Evolutionary conservation across 352 stramenopile species (phyloP).

Genomic region (Phytophthora pinifolia): DNA sequence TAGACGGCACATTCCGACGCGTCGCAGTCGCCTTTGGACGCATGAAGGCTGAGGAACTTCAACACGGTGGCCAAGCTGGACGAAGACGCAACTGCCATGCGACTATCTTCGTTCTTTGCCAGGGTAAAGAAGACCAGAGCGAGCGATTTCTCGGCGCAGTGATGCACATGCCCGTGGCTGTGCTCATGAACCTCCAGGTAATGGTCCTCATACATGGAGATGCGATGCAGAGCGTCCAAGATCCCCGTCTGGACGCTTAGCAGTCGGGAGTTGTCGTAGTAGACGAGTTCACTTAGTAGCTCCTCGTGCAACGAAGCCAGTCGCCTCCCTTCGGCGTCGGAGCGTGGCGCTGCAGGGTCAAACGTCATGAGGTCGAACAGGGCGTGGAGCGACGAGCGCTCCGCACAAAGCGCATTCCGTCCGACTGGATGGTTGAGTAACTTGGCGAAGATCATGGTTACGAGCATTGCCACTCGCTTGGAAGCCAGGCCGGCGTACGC

Average conservation of each 20-base stretch:
- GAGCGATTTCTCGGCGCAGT: slow-evolving; percentile 32
- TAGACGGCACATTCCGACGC: slow-evolving; percentile 36
- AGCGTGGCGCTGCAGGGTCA: background rate
- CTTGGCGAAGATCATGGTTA: slow-evolving; percentile 62
- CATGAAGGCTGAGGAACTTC: slow-evolving; percentile 34
- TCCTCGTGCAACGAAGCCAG: slow-evolving; percentile 38
- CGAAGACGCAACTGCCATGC: slow-evolving; percentile 36
- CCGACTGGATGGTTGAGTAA: slow-evolving; percentile 47
- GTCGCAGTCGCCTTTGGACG: slow-evolving; percentile 26
- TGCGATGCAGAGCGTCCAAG: slow-evolving; percentile 44
- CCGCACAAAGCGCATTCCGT: slow-evolving; percentile 42
- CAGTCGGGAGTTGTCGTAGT: slow-evolving; percentile 51
- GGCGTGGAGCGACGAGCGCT: slow-evolving; percentile 45
- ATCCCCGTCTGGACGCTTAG: slow-evolving; percentile 57
- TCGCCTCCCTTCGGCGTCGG: slow-evolving; percentile 3
- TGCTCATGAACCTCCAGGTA: background rate
- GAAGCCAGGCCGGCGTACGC: slow-evolving; percentile 38
- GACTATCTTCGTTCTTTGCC: slow-evolving; percentile 46
- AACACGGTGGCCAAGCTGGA: slow-evolving; percentile 39
- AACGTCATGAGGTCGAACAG: slow-evolving; percentile 55
- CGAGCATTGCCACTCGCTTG: slow-evolving; percentile 32
- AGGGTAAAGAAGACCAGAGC: slow-evolving; percentile 60
- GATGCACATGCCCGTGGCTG: background rate
- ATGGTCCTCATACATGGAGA: slow-evolving; percentile 21
- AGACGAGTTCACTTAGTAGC: slow-evolving; percentile 51